Evolutionary conservation across 2,329 filamentous ascomycete genomes (phyloP).

Genomic region (Fonsecaea monophora): DNA sequence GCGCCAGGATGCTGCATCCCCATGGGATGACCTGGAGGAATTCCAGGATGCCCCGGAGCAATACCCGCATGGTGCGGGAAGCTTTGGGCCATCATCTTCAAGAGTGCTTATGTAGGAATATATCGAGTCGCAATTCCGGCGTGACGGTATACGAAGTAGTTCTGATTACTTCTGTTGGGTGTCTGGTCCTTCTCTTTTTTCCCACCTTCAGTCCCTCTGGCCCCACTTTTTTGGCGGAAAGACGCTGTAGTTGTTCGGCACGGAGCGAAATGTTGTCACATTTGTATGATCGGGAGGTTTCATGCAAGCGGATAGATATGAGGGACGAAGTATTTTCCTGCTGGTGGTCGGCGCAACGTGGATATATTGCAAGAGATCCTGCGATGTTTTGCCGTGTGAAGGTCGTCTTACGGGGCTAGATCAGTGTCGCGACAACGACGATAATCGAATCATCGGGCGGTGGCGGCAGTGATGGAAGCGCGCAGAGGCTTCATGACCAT

Average conservation of each 20-base stretch:
- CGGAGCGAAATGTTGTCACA: conserved; percentile 25
- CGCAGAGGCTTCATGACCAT: conserved; percentile 32
- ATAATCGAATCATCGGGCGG: conserved; percentile 20
- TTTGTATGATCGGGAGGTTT: conserved; percentile 16
- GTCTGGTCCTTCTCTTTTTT: conserved; percentile 26
- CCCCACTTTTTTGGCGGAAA: conserved; percentile 33
- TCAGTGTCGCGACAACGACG: conserved; percentile 32
- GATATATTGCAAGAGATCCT: neutral
- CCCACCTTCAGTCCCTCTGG: conserved; percentile 27
- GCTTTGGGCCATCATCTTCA: conserved; percentile 63
- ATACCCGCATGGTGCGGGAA: conserved; percentile 66
- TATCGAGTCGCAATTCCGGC: conserved; percentile 9
- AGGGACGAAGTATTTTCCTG: neutral
- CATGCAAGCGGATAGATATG: conserved; percentile 3
- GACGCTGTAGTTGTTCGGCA: conserved; percentile 24
- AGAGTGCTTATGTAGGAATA: conserved; percentile 36
- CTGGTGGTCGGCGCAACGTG: neutral
- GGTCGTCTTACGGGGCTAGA: conserved; percentile 26
- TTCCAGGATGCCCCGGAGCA: conserved; percentile 60
- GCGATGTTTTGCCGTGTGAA: conserved; percentile 11
- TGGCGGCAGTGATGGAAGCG: conserved; percentile 9
- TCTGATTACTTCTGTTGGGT: conserved; percentile 17
- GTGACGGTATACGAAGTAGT: conserved; percentile 1
- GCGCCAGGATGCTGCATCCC: conserved; percentile 64
- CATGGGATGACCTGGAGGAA: conserved; percentile 68